Base-by-base conservation (phyloP, 768 basidiomycete genomes). In the Kwoniella sp. region DNA sequence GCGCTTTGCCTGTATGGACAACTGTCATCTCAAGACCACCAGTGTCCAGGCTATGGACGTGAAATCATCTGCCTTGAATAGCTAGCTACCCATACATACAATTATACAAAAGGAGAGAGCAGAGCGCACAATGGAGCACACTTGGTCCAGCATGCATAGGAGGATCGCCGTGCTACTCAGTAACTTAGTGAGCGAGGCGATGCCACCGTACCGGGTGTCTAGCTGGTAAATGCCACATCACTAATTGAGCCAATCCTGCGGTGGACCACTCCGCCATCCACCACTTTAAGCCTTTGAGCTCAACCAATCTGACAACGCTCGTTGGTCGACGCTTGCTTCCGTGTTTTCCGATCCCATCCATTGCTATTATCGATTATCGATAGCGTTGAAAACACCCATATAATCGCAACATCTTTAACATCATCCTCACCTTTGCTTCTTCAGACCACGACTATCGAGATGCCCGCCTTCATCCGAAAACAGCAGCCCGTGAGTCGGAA, bases 391-490 rank as follows among this genome's bases (percentile, higher is more conserved):
- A 13, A 25, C 29, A 2, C 17, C 29, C 11, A 48, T 13, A 34
- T 34, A 34, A 55, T n/a, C 48, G n/a, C n/a, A n/a, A n/a, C n/a
- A n/a, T n/a, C 29, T 31, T 47, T 34, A 31, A 15, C 20, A 31
- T 45, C 34, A 17, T 26, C 34, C 28, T 20, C 34, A n/a, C n/a
- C n/a, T n/a, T n/a, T n/a, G n/a, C n/a, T n/a, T n/a, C n/a, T n/a
- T n/a, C n/a, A n/a, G n/a, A n/a, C n/a, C 31, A n/a, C 25, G n/a
- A 38, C 34, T 55, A 57, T n/a, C 22, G 50, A 71, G 26, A 74
- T 74, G 73, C 70, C 73, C 9, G 47, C 65, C 26, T 71, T 67
- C 51, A 41, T 58, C 15, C 55, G 60, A 55, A 66, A 66, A 52
- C 63, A 64, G 20, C 70, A 71, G 51, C 63, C 59, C 29, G 73